Percentiles rank a stretch among this genome's conserved stretches.
phyloP scores from a whole-genome alignment of 352 stramenopile species.

The Blastocystis sp. region DNA sequence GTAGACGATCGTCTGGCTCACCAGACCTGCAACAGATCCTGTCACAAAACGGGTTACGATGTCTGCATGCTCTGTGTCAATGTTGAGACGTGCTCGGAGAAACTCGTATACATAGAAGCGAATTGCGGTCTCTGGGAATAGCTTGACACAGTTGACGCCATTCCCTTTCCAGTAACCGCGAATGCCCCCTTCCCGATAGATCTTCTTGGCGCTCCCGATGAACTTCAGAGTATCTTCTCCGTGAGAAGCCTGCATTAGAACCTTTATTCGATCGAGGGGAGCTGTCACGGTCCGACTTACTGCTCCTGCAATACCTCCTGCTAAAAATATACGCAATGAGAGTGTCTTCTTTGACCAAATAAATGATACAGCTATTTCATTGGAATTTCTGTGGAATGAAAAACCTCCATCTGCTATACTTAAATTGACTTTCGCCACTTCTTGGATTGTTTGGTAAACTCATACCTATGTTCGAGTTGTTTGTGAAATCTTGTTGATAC shows the following conservation, averaged over 20 bases:
- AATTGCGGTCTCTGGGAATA: constrained; percentile 65
- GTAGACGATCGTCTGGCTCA: constrained; percentile 64
- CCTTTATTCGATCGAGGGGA: constrained; percentile 65
- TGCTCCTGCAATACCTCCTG: constrained; percentile 64
- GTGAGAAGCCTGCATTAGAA: constrained; percentile 64
- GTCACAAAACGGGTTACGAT: constrained; percentile 43
- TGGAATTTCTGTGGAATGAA: background rate
- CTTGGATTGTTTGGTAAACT: background rate
- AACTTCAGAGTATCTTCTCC: background rate
- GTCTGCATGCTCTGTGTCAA: constrained; percentile 38
- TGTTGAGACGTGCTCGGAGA: constrained; percentile 35
- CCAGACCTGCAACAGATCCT: constrained; percentile 60
- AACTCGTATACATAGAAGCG: constrained; percentile 65
- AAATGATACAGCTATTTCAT: background rate
- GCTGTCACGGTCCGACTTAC: constrained; percentile 65
- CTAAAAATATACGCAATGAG: constrained; percentile 57
- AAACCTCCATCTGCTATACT: background rate
- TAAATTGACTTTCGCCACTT: background rate
- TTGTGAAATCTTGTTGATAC: too few species aligned
- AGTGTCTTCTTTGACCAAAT: constrained; percentile 27
- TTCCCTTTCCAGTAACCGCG: constrained; percentile 65
- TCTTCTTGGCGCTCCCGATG: constrained; percentile 34
- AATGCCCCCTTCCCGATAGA: constrained; percentile 63
- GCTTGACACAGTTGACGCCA: constrained; percentile 65
- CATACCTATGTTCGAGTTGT: too few species aligned